Evolutionary conservation across 2,329 filamentous ascomycete genomes (phyloP).

Genomic region (Aspergillus novofumigatus): DNA sequence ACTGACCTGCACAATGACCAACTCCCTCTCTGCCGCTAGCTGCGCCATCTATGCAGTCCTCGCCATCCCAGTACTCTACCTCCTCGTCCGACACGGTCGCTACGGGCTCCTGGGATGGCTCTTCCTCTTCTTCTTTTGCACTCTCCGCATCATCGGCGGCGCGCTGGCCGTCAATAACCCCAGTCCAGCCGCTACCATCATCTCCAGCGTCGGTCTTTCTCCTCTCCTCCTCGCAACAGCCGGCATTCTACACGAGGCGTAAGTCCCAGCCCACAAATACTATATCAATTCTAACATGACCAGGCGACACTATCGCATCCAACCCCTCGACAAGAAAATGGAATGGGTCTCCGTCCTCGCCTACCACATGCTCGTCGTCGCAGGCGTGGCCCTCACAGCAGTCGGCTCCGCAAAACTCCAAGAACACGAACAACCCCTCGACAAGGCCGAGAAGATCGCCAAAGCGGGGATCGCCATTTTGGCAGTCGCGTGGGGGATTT

Average conservation of each 20-base stretch:
- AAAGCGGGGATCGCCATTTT: conserved; percentile 14
- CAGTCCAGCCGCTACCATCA: conserved; percentile 28
- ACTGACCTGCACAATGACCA: conserved; percentile 4
- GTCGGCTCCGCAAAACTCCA: conserved; percentile 10
- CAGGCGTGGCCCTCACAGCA: conserved; percentile 13
- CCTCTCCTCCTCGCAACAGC: conserved; percentile 28
- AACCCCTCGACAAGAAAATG: neutral
- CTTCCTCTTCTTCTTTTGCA: conserved; percentile 38
- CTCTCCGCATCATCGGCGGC: conserved; percentile 34
- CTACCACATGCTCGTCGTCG: conserved; percentile 13
- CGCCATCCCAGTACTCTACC: conserved; percentile 26
- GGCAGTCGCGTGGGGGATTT: conserved; percentile 7
- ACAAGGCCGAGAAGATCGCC: conserved; percentile 9
- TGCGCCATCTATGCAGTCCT: conserved; percentile 34
- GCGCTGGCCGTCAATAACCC: conserved; percentile 9
- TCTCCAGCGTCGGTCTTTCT: conserved; percentile 38
- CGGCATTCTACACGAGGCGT: conserved; percentile 38
- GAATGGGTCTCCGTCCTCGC: conserved; percentile 1
- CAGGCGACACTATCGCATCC: conserved; percentile 19
- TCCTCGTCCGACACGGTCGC: conserved; percentile 32
- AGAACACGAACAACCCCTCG: conserved; percentile 5
- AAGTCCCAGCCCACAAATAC: conserved; percentile 7
- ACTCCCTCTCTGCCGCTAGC: neutral
- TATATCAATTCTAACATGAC: neutral
- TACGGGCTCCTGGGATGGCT: conserved; percentile 38